Evolutionary conservation across 1,139 yeast species (phyloP).

Genomic region (Meyerozyma guilliermondii): DNA sequence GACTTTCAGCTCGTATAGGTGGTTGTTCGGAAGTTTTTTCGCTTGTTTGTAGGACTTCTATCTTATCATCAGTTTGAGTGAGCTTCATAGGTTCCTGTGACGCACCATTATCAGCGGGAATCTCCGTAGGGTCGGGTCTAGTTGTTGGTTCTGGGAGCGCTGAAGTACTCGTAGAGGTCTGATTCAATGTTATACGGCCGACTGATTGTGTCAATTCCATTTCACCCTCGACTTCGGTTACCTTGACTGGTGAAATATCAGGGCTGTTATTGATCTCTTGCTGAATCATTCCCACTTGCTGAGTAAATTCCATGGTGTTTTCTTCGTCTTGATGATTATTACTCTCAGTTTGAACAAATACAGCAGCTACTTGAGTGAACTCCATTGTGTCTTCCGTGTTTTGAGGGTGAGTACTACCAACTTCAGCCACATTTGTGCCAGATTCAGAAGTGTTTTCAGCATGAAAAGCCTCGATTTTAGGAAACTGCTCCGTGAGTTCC

Average conservation of each 20-base stretch:
- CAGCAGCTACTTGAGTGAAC: slow-evolving; percentile 10
- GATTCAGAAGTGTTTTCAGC: neutral
- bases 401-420: neutral
- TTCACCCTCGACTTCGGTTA: neutral
- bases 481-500: slow-evolving; percentile 4
- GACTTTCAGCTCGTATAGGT: neutral
- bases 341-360: slow-evolving; percentile 1
- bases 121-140: slow-evolving; percentile 1
- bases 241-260: neutral
- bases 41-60: neutral
- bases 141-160: slow-evolving; percentile 1
- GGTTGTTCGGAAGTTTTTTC: neutral
- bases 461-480: slow-evolving; percentile 5
- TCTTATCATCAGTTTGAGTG: slow-evolving; percentile 2
- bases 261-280: slow-evolving; percentile 12
- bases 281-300: slow-evolving; percentile 8
- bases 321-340: slow-evolving; percentile 5
- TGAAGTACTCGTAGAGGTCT: neutral
- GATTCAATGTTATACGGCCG: slow-evolving; percentile 1
- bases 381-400: slow-evolving; percentile 10
- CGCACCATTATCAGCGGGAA: slow-evolving; percentile 6
- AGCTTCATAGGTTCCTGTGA: slow-evolving; percentile 3
- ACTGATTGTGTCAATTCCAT: slow-evolving; percentile 11
- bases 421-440: neutral
- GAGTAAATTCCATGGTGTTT: slow-evolving; percentile 12